Evolutionary conservation across 2,329 filamentous ascomycete species (phyloP).

Genomic region (Akanthomyces lecanii): DNA sequence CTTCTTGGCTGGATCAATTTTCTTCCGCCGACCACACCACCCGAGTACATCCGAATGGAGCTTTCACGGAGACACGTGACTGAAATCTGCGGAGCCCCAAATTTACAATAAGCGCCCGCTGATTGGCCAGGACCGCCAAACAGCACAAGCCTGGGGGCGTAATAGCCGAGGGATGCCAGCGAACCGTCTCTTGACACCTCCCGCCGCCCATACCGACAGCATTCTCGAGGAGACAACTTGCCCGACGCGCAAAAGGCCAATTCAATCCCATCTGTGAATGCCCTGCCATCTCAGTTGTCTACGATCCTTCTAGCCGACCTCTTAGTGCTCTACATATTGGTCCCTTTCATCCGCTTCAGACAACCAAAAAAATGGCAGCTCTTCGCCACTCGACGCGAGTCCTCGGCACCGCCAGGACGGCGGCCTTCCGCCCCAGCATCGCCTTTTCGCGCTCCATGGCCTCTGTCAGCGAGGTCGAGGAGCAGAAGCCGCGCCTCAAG

Average conservation of each 20-base stretch:
- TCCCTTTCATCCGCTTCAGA: not conserved
- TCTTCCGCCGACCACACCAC: not conserved
- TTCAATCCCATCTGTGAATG: not conserved
- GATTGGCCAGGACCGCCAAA: constrained; percentile 8
- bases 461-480: constrained; percentile 53
- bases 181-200: constrained; percentile 6
- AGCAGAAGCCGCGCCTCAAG: constrained; percentile 70
- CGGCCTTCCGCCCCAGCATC: constrained; percentile 38
- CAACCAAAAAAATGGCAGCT: constrained; percentile 48
- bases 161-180: constrained; percentile 17
- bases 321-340: not conserved
- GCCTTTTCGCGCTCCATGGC: constrained; percentile 51
- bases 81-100: not conserved
- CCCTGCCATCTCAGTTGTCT: constrained; percentile 4
- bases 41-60: constrained; percentile 11
- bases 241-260: constrained; percentile 2
- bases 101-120: constrained; percentile 16
- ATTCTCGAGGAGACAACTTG: not conserved
- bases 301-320: not conserved
- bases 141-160: constrained; percentile 12
- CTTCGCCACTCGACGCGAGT: constrained; percentile 55
- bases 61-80: constrained; percentile 4
- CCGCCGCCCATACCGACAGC: not conserved
- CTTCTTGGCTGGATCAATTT: constrained; percentile 4
- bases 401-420: constrained; percentile 40